Evolutionary conservation across 257 asterid species (phyloP), one percentile per base, ranked within the genome.

Genomic region (Salvia rosmarinus): DNA sequence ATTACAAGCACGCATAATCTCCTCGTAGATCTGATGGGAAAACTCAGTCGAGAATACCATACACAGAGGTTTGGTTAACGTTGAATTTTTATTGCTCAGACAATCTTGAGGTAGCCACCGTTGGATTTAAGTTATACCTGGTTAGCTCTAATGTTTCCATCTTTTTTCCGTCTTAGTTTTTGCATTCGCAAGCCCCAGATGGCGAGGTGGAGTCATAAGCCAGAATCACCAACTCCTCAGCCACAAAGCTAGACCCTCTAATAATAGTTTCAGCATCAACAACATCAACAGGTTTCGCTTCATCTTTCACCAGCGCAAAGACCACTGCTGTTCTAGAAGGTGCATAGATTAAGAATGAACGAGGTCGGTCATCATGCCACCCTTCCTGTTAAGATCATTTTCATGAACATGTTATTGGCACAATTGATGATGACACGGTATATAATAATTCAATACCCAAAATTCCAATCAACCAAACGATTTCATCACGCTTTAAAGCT

Each of bases 261-360:
- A 11, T 42, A 5, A 68, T 71, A 68, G 42, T 61, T 47, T 66
- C 72, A 73, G 61, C 54, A n/a, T 60, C 82, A 46, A 76, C 74
- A 75, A 63, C 54, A 30, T 64, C 82, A 51, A 78, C 35, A 1
- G 80, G 57, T 44, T 61, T 66, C 20, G 42, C 70, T 63, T 60
- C 67, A 47, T 85, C 86, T 66, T 82, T 82, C 52, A 71, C 76
- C 64, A 79, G 84, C 19, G 91, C 96, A 70, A 88, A 94, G 37
- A 91, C 96, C 51, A 84, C 96, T 46, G 92, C 99, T 4, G 99
- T 91, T 71, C 98, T 90, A 59, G 88, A 82, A 54, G 98, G 99
- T 60, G 98, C 89, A 32, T 94, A 94, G 35, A 89, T 81, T 82
- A 80, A 51, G 58, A 94, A 85, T 17, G 99, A 94, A 30, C 86